Base-by-base conservation (phyloP, 192 early-diverging fungal genomes). In the Coemansia reversa region DNA sequence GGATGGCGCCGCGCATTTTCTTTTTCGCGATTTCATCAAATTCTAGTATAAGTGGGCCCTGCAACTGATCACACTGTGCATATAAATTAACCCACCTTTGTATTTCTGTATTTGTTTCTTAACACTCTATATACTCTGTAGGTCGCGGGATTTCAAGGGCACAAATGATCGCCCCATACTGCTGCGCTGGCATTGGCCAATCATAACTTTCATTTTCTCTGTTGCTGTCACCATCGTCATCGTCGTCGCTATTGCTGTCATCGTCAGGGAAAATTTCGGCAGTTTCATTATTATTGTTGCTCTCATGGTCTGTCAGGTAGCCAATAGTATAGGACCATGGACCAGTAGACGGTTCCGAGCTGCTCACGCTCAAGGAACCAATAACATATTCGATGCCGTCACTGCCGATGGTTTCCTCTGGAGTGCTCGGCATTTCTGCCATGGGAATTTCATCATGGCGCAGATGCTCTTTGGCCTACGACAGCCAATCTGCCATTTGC, bases 401-500 rank as follows among this genome's bases (percentile, higher is more conserved):
- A n/a, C 54, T 29, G 35, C 63, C 63, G 4, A 65, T 65, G 4
- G 20, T 45, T 2, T 4, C 42, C 2, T 53, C 56, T 5, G 28
- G 49, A n/a, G 24, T 52, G 23, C 24, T 23, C 0, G 54, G 54
- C 14, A 14, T 29, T 1, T 42, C 58, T 11, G 14, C 3, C 0
- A 7, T 7, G 33, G 12, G 39, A 16, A 47, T 16, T 27, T 60
- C 29, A 24, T 18, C n/a, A 25, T 42, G 58, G 4, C 18, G 58
- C 25, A 55, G 18, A 19, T 39, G 51, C 45, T 70, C 62, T 30
- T 59, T 58, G 0, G 62, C 56, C 0, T 56, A 16, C 11, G 62
- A 71, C 23, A 71, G 27, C 62, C 62, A 71, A 54, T 65, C 62
- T 0, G 69, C 62, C 4, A 50, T 59, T 19, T 61, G 19, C 20